Conservation (phyloP, 768 basidiomycete species). For the Chlorophyllum brunneum region DNA sequence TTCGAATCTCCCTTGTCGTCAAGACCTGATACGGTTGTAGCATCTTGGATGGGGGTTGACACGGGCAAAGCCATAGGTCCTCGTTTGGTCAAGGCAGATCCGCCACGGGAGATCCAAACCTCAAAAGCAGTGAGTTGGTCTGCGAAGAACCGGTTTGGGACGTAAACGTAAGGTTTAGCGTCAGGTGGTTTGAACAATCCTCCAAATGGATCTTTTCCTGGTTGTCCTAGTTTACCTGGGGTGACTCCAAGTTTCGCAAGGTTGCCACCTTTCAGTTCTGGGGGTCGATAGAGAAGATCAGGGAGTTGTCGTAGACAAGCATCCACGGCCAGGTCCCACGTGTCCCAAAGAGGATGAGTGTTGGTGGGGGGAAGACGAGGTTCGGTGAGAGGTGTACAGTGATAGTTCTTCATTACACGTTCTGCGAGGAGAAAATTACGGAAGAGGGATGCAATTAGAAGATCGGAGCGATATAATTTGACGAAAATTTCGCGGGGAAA, state of each 20-base stretch:
- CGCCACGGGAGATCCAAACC: constrained; percentile 96
- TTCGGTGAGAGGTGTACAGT: constrained; percentile 92
- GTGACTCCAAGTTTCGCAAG: constrained; percentile 26
- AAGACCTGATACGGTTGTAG: no score
- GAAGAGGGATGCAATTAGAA: constrained; percentile 94
- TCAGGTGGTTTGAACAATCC: constrained; percentile 22
- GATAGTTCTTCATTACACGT: constrained; percentile 96
- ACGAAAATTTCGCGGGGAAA: constrained; percentile 94
- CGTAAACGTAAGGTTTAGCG: constrained; percentile 63
- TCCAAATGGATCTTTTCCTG: constrained; percentile 22
- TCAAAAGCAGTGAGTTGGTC: constrained; percentile 97
- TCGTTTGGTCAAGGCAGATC: constrained; percentile 73
- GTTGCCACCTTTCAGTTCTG: constrained; percentile 9
- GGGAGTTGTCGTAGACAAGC: constrained; percentile 93
- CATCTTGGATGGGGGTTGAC: neutral
- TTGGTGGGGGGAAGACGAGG: constrained; percentile 94
- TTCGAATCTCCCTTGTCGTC: neutral
- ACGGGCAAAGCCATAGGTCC: constrained; percentile 70
- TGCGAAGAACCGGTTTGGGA: constrained; percentile 89
- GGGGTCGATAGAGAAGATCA: constrained; percentile 47
- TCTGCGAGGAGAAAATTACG: constrained; percentile 97
- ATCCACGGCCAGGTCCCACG: constrained; percentile 98
- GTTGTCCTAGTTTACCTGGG: constrained; percentile 38
- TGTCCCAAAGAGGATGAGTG: constrained; percentile 93
- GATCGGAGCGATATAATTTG: constrained; percentile 89